Evolutionary conservation across 169 alveolate species (phyloP).

Genomic region (Theileria sp.): DNA sequence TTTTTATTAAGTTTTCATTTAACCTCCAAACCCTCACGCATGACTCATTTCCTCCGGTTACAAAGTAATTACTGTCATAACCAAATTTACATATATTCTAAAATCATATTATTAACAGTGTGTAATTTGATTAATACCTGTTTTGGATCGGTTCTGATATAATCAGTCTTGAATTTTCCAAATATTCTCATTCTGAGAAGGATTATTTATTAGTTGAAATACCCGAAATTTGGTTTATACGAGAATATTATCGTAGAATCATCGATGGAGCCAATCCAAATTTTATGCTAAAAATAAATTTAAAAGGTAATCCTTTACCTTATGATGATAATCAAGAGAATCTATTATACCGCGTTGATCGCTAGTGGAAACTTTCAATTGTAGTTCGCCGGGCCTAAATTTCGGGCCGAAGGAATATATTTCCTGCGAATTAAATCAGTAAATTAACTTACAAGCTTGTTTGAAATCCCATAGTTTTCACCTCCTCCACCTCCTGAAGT

Average conservation of each 20-base stretch:
- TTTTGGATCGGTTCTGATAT: constrained; percentile 53
- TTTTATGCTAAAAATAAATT: constrained; percentile 50
- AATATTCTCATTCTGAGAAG: constrained; percentile 61
- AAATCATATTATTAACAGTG: not conserved
- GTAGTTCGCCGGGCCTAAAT: constrained; percentile 19
- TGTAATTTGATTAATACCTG: constrained; percentile 34
- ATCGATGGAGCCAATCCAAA: constrained; percentile 75
- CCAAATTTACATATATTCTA: constrained; percentile 50
- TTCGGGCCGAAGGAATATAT: constrained; percentile 25
- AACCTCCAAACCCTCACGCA: constrained; percentile 71
- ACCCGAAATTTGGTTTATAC: constrained; percentile 34
- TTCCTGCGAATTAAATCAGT: constrained; percentile 39
- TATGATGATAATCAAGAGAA: constrained; percentile 21
- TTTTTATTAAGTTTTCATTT: constrained; percentile 26
- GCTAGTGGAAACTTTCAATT: constrained; percentile 13
- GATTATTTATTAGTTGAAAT: constrained; percentile 14
- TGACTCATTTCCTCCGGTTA: constrained; percentile 74
- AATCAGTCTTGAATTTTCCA: constrained; percentile 61
- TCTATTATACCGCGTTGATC: constrained; percentile 47
- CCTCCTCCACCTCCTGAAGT: constrained; percentile 85
- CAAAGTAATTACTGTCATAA: constrained; percentile 34
- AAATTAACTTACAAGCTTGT: constrained; percentile 62
- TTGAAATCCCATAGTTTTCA: constrained; percentile 71
- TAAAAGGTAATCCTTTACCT: constrained; percentile 11
- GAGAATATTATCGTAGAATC: constrained; percentile 68